Evolutionary conservation across 2,329 filamentous ascomycete genomes (phyloP).

Genomic region (Hymenotorrendiella dingleyae): DNA sequence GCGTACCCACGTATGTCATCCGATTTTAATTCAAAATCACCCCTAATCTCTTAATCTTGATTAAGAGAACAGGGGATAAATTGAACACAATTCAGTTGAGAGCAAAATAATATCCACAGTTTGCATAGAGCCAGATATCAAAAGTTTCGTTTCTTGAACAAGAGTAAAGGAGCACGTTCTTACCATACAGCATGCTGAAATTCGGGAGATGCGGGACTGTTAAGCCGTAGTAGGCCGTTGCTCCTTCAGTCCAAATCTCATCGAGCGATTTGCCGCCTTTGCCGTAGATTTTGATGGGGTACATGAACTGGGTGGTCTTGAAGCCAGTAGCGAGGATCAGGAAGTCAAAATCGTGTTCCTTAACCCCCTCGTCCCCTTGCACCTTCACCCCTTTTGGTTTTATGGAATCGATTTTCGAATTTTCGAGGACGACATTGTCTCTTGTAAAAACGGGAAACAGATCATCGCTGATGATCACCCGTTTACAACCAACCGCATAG

Average conservation of each 20-base stretch:
- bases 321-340: slow-evolving; percentile 55
- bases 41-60: too few species aligned
- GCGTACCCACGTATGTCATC: too few species aligned
- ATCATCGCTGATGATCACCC: slow-evolving; percentile 49
- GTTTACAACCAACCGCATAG: slow-evolving; percentile 49
- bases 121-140: too few species aligned
- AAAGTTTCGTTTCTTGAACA: slow-evolving; percentile 24
- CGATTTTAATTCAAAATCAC: too few species aligned
- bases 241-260: slow-evolving; percentile 49
- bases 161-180: background rate
- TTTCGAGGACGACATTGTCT: slow-evolving; percentile 46
- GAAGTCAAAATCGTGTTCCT: slow-evolving; percentile 45
- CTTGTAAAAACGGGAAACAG: slow-evolving; percentile 45
- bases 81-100: too few species aligned
- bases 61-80: too few species aligned
- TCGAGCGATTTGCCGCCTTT: slow-evolving; percentile 36
- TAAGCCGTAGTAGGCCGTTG: slow-evolving; percentile 28
- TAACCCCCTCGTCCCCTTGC: slow-evolving; percentile 38
- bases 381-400: slow-evolving; percentile 39
- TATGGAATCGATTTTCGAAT: slow-evolving; percentile 41
- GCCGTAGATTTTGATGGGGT: slow-evolving; percentile 48
- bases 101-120: too few species aligned
- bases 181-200: slow-evolving; percentile 33
- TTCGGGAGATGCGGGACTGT: slow-evolving; percentile 20
- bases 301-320: slow-evolving; percentile 51